A percentile compares a stretch with the other conserved stretches of the same genome.
Conservation (phyloP, 2,329 filamentous ascomycete genomes). For the Neurospora crassa region DNA sequence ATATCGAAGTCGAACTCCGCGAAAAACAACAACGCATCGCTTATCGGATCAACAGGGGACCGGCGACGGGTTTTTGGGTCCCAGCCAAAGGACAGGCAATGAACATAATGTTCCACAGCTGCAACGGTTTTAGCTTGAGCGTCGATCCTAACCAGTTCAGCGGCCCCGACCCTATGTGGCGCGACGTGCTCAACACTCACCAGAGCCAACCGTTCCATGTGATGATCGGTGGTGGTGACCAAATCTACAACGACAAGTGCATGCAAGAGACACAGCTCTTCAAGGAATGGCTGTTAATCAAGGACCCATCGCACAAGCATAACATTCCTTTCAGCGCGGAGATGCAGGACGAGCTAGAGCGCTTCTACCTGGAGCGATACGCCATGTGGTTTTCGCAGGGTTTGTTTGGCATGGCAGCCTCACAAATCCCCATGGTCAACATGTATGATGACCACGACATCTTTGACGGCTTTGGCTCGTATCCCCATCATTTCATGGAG, state of each 20-base stretch:
- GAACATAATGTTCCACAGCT: conserved; percentile 99
- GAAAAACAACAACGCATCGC: conserved; percentile 75
- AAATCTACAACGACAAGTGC: conserved; percentile 89
- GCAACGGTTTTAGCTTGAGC: conserved; percentile 85
- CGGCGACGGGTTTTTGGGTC: conserved; percentile 88
- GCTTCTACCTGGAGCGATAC: conserved; percentile 82
- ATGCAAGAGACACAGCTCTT: conserved; percentile 68
- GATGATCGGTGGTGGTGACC: conserved; percentile 95
- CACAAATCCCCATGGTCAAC: conserved; percentile 97
- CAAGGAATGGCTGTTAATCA: conserved; percentile 73
- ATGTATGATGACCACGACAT: conserved; percentile 95
- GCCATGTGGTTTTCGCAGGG: conserved; percentile 95
- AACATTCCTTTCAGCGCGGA: conserved; percentile 66
- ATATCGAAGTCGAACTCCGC: conserved; percentile 79
- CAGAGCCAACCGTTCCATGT: conserved; percentile 91
- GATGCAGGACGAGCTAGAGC: conserved; percentile 82
- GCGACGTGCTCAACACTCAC: conserved; percentile 87
- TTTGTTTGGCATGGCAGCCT: conserved; percentile 82
- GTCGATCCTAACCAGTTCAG: conserved; percentile 73
- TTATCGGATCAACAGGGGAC: conserved; percentile 90
- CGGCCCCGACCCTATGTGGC: conserved; percentile 93
- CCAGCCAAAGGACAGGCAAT: conserved; percentile 75
- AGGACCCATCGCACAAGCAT: conserved; percentile 72
- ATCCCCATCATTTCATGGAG: conserved; percentile 84
- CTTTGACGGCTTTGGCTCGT: conserved; percentile 87